Evolutionary conservation across 1,139 yeast species (phyloP), one percentile per base, ranked within the genome.

Genomic region (Arxiozyma bovina): DNA sequence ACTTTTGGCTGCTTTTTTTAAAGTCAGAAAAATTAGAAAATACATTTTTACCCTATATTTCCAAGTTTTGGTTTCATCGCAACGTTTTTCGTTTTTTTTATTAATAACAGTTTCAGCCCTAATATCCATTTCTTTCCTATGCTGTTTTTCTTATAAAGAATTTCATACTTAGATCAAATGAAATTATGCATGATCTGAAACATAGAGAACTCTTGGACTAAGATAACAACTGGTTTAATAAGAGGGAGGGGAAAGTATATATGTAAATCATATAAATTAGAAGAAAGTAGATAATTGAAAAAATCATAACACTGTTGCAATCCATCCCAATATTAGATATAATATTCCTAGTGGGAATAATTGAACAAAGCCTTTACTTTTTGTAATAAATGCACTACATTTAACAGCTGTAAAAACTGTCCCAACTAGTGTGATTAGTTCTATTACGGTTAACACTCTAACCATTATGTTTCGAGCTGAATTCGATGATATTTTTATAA

Each of bases 321-420:
- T 46, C 70, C 70, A 67, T 11, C 64, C 66, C 17, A 67, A 52
- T 4, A 62, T 63, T 20, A 63, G 51, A 27, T 66, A 57, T 50
- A 68, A 63, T 20, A 67, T 54, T 2, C 60, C 63, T 41, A 66
- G 50, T 1, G 71, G 71, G 54, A 60, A 67, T 11, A 57, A 58
- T 48, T 65, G 64, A 7, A 66, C 58, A 41, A 60, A 51, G 5
- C 61, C 62, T 50, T 55, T 55, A 50, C 65, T 55, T n/a, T 58
- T 60, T n/a, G 69, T 61, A 3, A 66, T 69, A 20, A 59, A 50
- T 2, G 65, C 56, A 15, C 63, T 57, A 7, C 69, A 59, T 15
- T 59, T 56, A 21, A 63, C 52, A 8, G 70, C 63, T 69, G 70
- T 65, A 17, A 57, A 30, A 15, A 65, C 54, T 45, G 65, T 60